Percentiles rank a stretch among this genome's conserved stretches.
Conservation (phyloP, 202 grass and related monocot genomes). For the Carex arenaria region DNA sequence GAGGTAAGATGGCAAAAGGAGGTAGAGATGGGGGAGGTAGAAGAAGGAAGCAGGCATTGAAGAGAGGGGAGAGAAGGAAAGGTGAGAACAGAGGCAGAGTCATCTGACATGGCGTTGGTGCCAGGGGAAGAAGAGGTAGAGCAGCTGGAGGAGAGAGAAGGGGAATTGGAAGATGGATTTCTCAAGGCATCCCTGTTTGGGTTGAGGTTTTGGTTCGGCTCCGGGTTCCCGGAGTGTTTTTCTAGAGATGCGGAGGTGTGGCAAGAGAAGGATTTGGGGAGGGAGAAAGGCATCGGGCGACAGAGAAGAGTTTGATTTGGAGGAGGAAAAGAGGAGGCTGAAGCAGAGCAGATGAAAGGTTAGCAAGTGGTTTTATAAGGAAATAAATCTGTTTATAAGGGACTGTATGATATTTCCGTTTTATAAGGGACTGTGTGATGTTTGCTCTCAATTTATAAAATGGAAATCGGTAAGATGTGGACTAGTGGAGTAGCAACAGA, state of each 20-base stretch:
- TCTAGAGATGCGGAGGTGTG: constrained; percentile 36
- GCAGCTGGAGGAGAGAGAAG: constrained; percentile 3
- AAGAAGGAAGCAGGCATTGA: not conserved
- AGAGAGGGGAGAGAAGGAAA: constrained; percentile 42
- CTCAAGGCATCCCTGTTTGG: not conserved
- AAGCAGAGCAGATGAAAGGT: not conserved
- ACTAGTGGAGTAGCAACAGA: not conserved
- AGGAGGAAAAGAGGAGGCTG: not conserved
- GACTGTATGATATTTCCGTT: not conserved
- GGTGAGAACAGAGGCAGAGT: constrained; percentile 41
- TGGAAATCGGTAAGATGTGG: no score
- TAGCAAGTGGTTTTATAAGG: constrained; percentile 5
- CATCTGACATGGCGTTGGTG: constrained; percentile 36
- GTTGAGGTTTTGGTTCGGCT: not conserved
- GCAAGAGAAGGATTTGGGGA: constrained; percentile 34
- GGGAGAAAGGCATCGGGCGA: constrained; percentile 4
- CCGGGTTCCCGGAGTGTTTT: not conserved
- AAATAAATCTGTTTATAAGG: not conserved
- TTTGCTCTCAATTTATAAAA: no score
- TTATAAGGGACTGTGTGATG: not conserved
- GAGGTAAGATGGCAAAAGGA: constrained; percentile 41
- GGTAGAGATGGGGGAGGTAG: not conserved
- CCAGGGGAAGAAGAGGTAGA: constrained; percentile 29
- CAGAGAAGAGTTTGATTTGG: not conserved
- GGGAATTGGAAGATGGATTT: not conserved